Evolutionary conservation across 179 eudicot genomes (phyloP).

Genomic region (Beta macrorhiza): DNA sequence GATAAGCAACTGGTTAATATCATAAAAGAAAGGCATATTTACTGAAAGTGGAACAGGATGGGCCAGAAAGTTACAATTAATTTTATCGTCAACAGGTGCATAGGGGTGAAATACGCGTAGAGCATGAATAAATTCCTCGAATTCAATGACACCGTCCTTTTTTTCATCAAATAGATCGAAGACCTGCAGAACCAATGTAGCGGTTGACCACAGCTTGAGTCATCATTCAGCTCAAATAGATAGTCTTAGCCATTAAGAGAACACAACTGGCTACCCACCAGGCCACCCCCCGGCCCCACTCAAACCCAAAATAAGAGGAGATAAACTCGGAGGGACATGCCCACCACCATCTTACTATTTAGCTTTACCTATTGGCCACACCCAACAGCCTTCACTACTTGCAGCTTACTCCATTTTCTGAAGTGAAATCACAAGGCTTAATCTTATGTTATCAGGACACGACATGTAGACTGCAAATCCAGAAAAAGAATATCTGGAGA

Average conservation of each 20-base stretch:
- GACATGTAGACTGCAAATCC: neutral
- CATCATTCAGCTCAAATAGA: neutral
- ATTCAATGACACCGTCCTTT: slow-evolving; percentile 69
- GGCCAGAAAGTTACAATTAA: slow-evolving; percentile 46
- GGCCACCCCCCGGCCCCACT: neutral
- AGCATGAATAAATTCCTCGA: slow-evolving; percentile 73
- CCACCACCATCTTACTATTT: no score
- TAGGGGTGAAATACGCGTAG: slow-evolving; percentile 68
- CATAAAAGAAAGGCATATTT: neutral
- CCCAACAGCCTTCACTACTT: slow-evolving; percentile 2
- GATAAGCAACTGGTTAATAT: neutral
- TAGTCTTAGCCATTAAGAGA: neutral
- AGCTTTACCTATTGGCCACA: no score
- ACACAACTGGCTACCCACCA: neutral
- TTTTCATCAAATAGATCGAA: slow-evolving; percentile 83
- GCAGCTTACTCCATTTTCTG: neutral
- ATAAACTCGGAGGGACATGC: no score
- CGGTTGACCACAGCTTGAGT: neutral
- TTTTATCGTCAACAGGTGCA: slow-evolving; percentile 59
- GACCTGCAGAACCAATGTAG: slow-evolving; percentile 40
- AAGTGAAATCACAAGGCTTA: neutral
- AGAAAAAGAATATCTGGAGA: neutral
- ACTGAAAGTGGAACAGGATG: neutral
- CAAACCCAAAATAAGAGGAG: neutral
- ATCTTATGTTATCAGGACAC: neutral